Evolutionary conservation across 2,329 filamentous ascomycete species (phyloP).

Genomic region (Apiospora aurea): DNA sequence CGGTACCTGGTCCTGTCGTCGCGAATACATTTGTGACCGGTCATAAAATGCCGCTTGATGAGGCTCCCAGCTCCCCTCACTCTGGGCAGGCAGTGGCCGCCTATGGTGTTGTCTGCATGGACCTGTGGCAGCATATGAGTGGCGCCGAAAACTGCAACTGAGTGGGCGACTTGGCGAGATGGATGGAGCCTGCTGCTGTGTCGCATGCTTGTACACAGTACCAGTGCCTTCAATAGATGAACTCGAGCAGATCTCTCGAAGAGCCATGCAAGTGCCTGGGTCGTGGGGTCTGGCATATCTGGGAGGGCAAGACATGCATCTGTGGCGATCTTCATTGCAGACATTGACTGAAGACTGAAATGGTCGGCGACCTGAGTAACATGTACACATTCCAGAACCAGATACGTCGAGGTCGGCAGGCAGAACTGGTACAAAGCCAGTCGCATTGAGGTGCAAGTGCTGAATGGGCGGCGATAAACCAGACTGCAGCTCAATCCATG

Average conservation of each 20-base stretch:
- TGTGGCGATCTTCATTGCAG: constrained; percentile 9
- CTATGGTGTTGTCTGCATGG: constrained; percentile 31
- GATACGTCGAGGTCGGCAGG: not conserved
- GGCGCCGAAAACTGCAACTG: constrained; percentile 35
- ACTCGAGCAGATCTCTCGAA: constrained; percentile 11
- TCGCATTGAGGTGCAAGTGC: not conserved
- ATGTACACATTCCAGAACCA: not conserved
- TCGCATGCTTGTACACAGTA: constrained; percentile 28
- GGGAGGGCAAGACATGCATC: constrained; percentile 7
- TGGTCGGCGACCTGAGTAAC: constrained; percentile 18
- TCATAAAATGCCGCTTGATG: constrained; percentile 28
- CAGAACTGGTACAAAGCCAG: not conserved
- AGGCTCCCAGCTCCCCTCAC: constrained; percentile 34
- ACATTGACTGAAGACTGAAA: constrained; percentile 9
- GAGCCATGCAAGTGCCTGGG: constrained; percentile 11
- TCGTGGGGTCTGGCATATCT: not conserved
- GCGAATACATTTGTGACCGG: not conserved
- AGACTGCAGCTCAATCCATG: not conserved
- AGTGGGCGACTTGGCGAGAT: constrained; percentile 34
- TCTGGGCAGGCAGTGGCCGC: not conserved
- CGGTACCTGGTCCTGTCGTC: not conserved
- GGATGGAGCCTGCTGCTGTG: constrained; percentile 32
- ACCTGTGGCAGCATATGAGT: constrained; percentile 37
- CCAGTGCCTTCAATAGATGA: constrained; percentile 25
- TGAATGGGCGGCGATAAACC: not conserved